Evolutionary conservation across 176 grass and related monocot species (phyloP).

Genomic region (Typha latifolia): DNA sequence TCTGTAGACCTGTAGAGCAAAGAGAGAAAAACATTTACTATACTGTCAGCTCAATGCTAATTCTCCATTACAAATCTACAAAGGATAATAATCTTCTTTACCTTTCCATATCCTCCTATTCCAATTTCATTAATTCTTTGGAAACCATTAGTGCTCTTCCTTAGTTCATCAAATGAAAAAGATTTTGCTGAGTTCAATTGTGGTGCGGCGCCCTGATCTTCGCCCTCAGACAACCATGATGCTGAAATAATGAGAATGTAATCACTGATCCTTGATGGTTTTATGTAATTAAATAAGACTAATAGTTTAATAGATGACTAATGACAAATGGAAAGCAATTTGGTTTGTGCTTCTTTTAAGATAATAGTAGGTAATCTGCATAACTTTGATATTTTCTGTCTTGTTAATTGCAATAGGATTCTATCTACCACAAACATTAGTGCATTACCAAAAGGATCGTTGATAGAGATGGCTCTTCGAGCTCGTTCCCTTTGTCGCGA

Average conservation of each 20-base stretch:
- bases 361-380: too few relatives aligned
- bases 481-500: slow-evolving; percentile 36
- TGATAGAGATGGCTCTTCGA: slow-evolving; percentile 32
- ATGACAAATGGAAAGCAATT: too few relatives aligned
- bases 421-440: neutral
- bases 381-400: too few relatives aligned
- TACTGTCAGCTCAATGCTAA: neutral
- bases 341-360: too few relatives aligned
- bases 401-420: neutral
- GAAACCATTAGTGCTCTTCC: slow-evolving; percentile 68
- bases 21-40: neutral
- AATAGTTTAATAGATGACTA: too few relatives aligned
- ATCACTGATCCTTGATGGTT: neutral
- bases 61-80: neutral
- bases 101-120: slow-evolving; percentile 70
- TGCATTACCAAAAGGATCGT: slow-evolving; percentile 58
- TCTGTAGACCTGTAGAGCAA: slow-evolving; percentile 52
- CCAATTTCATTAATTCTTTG: slow-evolving; percentile 59
- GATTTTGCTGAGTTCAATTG: slow-evolving; percentile 46
- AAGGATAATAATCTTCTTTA: slow-evolving; percentile 21
- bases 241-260: slow-evolving; percentile 32
- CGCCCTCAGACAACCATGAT: slow-evolving; percentile 51
- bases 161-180: slow-evolving; percentile 70
- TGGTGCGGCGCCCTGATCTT: slow-evolving; percentile 56
- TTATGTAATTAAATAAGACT: too few relatives aligned